Base-by-base conservation (phyloP, 257 asterid species). In the Nicotiana paniculata region DNA sequence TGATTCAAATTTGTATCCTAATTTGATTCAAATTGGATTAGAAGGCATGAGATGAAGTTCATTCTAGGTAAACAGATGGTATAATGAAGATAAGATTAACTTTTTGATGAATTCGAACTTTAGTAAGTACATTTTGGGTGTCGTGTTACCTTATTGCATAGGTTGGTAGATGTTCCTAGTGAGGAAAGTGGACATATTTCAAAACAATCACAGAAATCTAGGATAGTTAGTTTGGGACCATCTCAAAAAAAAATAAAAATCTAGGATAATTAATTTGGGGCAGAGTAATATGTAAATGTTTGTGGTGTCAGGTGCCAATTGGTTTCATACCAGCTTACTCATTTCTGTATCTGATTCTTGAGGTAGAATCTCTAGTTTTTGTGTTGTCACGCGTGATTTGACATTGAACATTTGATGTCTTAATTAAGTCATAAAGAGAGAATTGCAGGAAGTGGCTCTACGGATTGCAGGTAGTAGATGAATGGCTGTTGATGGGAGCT, bases 391-490 rank as follows among this genome's bases (percentile, higher is more conserved):
- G 12, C 21, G n/a, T 39, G 79, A 72, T 46, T 32, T 46, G 78
- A 46, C 78, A 24, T 46, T 72, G 59, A 43, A 24, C 59, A 46
- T 46, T 46, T 24, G 26, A 26, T 74, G 43, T 43, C 43, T 39
- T 53, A 43, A 48, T 13, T 24, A 48, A 72, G 58, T 70, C 21
- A 70, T n/a, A 21, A 43, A 18, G 17, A 43, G 58, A 21, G 77
- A 70, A 46, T 43, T 70, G 59, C n/a, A 10, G 77, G 77, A 69
- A n/a, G 46, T 43, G 77, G 77, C 77, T 12, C n/a, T n/a, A n/a
- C n/a, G 59, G 46, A n/a, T 70, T 70, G 77, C 48, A 24, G 77
- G 58, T 70, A 70, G 58, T 70, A 55, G 77, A 70, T 70, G 35
- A 70, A n/a, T 21, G n/a, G 58, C 77, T 70, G 58, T 70, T 70